A percentile compares a stretch with the other conserved stretches of the same genome.
Conservation (phyloP, 768 basidiomycete species). For the Boletus fagicola region DNA sequence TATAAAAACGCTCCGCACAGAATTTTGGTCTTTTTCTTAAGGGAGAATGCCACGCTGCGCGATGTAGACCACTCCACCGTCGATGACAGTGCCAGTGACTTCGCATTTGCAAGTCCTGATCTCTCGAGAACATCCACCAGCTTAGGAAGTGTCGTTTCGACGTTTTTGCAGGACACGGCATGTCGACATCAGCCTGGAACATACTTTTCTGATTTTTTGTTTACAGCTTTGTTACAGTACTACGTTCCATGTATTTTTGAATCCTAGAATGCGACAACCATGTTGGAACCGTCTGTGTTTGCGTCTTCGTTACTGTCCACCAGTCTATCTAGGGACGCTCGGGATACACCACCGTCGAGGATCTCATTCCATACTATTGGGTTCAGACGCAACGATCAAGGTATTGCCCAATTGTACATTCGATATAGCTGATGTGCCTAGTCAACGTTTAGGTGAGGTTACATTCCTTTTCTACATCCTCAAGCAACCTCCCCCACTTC, state of each 20-base stretch:
- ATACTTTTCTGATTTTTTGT: slow-evolving; percentile 23
- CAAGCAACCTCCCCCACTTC: slow-evolving; percentile 26
- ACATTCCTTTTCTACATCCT: slow-evolving; percentile 28
- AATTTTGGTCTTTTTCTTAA: slow-evolving; percentile 25
- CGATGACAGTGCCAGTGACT: slow-evolving; percentile 67
- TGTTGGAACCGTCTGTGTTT: background rate
- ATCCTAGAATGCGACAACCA: background rate
- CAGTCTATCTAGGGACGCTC: too few relatives aligned
- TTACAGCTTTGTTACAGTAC: background rate
- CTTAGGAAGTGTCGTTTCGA: slow-evolving; percentile 66
- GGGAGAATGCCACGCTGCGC: slow-evolving; percentile 67
- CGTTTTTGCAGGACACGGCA: slow-evolving; percentile 53
- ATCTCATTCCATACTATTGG: background rate
- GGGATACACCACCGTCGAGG: too few relatives aligned
- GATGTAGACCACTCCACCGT: slow-evolving; percentile 51
- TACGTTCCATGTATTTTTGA: background rate
- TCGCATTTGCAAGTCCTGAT: slow-evolving; percentile 44
- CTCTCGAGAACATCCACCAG: slow-evolving; percentile 55
- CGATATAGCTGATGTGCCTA: background rate
- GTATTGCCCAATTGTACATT: background rate
- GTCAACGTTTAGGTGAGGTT: slow-evolving; percentile 4
- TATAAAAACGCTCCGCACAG: slow-evolving; percentile 22
- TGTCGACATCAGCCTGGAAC: slow-evolving; percentile 61
- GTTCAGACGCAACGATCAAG: background rate
- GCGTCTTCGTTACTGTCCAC: background rate